A percentile compares a stretch with the other conserved stretches of the same genome.
phyloP scores from a whole-genome alignment of 306 rosid genomes.

The Vachellia pachyceras region DNA sequence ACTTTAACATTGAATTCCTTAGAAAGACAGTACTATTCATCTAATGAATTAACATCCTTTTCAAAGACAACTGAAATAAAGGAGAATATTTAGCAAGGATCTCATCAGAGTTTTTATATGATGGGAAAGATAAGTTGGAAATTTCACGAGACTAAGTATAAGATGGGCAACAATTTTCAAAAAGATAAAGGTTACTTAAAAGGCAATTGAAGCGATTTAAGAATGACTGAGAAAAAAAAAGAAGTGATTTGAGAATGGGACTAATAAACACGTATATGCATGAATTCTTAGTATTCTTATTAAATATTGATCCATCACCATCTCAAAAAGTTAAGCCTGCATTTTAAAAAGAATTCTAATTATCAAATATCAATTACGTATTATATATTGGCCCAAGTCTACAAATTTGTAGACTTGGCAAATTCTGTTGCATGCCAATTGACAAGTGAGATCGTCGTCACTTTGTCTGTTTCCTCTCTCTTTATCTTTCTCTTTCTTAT shows the following conservation, averaged over 20 bases:
- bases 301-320: background rate
- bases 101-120: conserved; percentile 13
- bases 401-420: background rate
- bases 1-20: background rate
- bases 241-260: background rate
- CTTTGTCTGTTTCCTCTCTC: background rate
- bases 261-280: background rate
- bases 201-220: background rate
- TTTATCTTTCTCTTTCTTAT: background rate
- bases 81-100: background rate
- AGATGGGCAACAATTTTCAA: no score
- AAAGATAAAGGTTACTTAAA: background rate
- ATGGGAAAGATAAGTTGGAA: background rate
- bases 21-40: background rate
- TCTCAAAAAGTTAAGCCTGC: conserved; percentile 7
- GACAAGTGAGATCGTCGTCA: background rate
- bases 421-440: background rate
- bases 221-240: background rate
- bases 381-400: background rate
- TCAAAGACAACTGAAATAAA: background rate
- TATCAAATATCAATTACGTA: background rate
- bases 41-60: background rate
- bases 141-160: conserved; percentile 8
- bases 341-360: conserved; percentile 5
- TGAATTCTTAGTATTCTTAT: background rate